These are phyloP conservation scores for Fusarium annulatum DNA, from an alignment of 2,329 filamentous ascomycete species.

Conservation along the genomic window DNA sequence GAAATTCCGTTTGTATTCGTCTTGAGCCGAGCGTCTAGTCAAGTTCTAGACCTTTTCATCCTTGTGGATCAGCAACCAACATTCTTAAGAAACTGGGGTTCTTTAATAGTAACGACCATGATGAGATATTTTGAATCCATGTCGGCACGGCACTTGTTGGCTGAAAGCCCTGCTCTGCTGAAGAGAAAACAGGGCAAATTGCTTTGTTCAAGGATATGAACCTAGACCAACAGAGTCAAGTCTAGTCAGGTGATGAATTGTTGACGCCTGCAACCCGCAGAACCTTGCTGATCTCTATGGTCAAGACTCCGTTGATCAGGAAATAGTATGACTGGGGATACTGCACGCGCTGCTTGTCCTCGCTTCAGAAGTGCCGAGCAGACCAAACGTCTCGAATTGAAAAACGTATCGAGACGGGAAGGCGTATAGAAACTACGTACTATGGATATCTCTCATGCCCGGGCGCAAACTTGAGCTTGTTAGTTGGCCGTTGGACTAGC, in stretches of 20 bases:
- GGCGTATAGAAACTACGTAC: slow-evolving; percentile 2
- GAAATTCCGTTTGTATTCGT: not conserved
- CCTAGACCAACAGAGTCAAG: slow-evolving; percentile 34
- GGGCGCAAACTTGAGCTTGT: slow-evolving; percentile 35
- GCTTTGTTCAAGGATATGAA: not conserved
- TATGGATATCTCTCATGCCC: slow-evolving; percentile 11
- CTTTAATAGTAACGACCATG: not conserved
- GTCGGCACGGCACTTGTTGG: slow-evolving; percentile 31
- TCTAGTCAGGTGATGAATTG: slow-evolving; percentile 42
- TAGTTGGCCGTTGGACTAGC: slow-evolving; percentile 20
- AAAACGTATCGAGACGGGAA: slow-evolving; percentile 24
- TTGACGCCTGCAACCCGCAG: slow-evolving; percentile 40
- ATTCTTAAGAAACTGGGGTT: slow-evolving; percentile 31
- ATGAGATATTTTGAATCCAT: slow-evolving; percentile 25
- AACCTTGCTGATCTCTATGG: slow-evolving; percentile 19
- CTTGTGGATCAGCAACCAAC: slow-evolving; percentile 18
- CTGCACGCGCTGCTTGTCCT: slow-evolving; percentile 3
- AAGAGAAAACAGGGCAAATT: not conserved
- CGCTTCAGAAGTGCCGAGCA: slow-evolving; percentile 27
- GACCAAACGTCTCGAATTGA: slow-evolving; percentile 12
- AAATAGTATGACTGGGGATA: not conserved
- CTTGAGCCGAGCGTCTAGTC: slow-evolving; percentile 5
- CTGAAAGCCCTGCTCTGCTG: not conserved
- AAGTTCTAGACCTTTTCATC: slow-evolving; percentile 27
- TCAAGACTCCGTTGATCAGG: not conserved